Evolutionary conservation across 257 asterid species (phyloP).

Genomic region (Solanum chilense): DNA sequence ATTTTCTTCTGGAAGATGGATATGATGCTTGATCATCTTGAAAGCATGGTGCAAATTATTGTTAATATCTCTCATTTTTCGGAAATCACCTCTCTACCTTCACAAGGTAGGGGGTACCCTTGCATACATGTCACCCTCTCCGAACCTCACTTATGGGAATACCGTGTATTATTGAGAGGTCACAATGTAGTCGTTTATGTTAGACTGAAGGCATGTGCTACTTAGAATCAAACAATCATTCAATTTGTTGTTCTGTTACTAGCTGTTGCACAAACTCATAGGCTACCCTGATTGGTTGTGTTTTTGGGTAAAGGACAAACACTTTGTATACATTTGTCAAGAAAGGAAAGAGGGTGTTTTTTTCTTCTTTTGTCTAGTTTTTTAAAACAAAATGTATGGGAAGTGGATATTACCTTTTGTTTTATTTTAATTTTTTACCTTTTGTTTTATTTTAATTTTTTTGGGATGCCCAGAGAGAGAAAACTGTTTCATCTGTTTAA

Average conservation of each 20-base stretch:
- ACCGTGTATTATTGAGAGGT: background rate
- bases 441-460: too few relatives aligned
- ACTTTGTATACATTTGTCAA: background rate
- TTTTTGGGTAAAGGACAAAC: background rate
- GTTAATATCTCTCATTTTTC: background rate
- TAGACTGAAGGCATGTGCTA: background rate
- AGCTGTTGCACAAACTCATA: background rate
- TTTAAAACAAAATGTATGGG: background rate
- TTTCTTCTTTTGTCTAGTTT: too few relatives aligned
- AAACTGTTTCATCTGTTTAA: too few relatives aligned
- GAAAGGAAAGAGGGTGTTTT: background rate
- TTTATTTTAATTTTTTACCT: background rate
- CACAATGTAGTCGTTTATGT: background rate
- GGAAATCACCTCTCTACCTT: background rate
- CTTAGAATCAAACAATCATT: background rate
- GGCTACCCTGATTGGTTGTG: background rate
- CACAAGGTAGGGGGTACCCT: background rate
- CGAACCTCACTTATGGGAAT: background rate
- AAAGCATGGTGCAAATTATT: background rate
- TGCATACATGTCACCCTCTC: background rate
- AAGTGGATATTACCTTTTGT: background rate
- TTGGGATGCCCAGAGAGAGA: background rate
- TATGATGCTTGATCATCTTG: background rate
- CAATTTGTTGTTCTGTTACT: background rate
- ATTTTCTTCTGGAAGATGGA: constrained; percentile 12